A percentile compares a stretch with the other conserved stretches of the same genome.
Evolutionary conservation across 2,329 filamentous ascomycete species (phyloP).

Genomic region (Nannizzia gypsea): DNA sequence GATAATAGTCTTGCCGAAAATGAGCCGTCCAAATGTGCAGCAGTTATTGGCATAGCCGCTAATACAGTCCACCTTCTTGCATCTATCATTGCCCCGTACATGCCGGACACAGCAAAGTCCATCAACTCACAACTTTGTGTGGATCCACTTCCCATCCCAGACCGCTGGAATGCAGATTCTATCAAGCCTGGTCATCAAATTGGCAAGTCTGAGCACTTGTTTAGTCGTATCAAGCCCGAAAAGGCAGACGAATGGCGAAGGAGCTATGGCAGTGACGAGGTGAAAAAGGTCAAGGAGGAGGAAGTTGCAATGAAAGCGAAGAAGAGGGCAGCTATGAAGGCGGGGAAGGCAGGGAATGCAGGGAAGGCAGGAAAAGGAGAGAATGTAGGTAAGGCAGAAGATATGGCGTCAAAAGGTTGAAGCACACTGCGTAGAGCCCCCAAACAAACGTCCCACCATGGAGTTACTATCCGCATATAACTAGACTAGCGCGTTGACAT

Average conservation of each 20-base stretch:
- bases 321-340: constrained; percentile 19
- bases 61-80: constrained; percentile 77
- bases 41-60: constrained; percentile 63
- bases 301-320: constrained; percentile 39
- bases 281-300: constrained; percentile 57
- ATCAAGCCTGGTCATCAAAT: constrained; percentile 67
- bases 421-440: too few species aligned
- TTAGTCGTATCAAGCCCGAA: constrained; percentile 68
- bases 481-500: too few species aligned
- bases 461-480: too few species aligned
- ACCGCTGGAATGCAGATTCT: constrained; percentile 49
- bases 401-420: background rate
- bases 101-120: constrained; percentile 61
- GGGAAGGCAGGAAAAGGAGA: too few species aligned
- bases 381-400: background rate
- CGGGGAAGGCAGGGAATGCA: constrained; percentile 12
- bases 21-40: constrained; percentile 47
- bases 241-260: constrained; percentile 76
- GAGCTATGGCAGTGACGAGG: constrained; percentile 56
- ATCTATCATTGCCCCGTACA: constrained; percentile 67
- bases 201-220: constrained; percentile 67
- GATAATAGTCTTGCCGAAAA: constrained; percentile 50
- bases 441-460: too few species aligned
- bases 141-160: constrained; percentile 33
- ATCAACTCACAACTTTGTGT: constrained; percentile 67